A percentile compares a stretch with the other conserved stretches of the same genome.
Evolutionary conservation across 164 flowering plant genomes (phyloP).

Genomic region (Nymphaea thermarum): DNA sequence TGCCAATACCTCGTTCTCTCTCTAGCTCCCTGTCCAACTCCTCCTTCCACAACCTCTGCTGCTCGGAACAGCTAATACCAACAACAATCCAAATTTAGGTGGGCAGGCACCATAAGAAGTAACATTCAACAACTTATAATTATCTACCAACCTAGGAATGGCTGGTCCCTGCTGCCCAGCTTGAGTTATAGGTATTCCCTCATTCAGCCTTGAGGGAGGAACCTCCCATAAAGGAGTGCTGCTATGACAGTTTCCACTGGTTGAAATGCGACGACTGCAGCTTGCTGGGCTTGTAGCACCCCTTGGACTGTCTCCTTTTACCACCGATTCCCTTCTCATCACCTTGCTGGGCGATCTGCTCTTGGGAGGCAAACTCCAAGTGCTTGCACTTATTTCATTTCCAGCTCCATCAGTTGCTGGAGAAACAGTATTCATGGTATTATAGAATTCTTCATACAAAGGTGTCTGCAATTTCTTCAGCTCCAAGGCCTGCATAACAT

Average conservation of each 20-base stretch:
- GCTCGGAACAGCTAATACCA: conserved; percentile 42
- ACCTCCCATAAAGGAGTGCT: conserved; percentile 23
- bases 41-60: conserved; percentile 63
- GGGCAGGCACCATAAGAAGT: not conserved
- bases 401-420: conserved; percentile 12
- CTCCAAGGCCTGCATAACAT: conserved; percentile 44
- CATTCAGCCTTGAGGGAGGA: conserved; percentile 23
- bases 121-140: not conserved
- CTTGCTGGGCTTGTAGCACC: conserved; percentile 29
- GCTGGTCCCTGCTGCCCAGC: conserved; percentile 27
- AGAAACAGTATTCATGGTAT: conserved; percentile 33
- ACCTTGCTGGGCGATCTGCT: conserved; percentile 39
- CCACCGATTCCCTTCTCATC: conserved; percentile 19
- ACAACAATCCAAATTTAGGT: not conserved
- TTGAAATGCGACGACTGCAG: conserved; percentile 23
- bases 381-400: conserved; percentile 23
- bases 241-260: conserved; percentile 10
- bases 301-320: conserved; percentile 4
- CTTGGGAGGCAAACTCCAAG: conserved; percentile 40
- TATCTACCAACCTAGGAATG: conserved; percentile 37
- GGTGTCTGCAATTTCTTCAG: conserved; percentile 64
- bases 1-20: conserved; percentile 38
- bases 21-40: conserved; percentile 65
- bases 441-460: conserved; percentile 50
- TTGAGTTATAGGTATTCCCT: conserved; percentile 17